phyloP scores from a whole-genome alignment of 106 monocot genomes.

The Apostasia shenzhenica region DNA sequence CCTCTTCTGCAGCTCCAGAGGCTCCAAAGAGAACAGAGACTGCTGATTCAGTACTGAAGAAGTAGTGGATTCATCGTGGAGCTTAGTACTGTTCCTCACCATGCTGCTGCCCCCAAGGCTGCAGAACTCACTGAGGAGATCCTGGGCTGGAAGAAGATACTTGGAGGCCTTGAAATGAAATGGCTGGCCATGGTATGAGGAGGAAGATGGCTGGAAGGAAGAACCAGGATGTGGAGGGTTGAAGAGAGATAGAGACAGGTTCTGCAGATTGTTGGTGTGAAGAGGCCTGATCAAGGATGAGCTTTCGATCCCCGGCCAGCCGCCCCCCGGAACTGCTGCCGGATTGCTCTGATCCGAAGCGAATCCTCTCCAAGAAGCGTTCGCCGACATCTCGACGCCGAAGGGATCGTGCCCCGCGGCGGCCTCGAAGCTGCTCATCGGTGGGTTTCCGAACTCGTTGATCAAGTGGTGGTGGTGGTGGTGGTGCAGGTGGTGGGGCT shows the following conservation, averaged over 20 bases:
- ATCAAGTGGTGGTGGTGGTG: not conserved
- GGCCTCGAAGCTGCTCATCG: conserved; percentile 20
- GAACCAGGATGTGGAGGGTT: conserved; percentile 3
- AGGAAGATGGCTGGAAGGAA: not conserved
- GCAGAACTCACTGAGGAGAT: conserved; percentile 55
- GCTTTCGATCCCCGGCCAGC: conserved; percentile 2
- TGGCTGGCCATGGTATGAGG: not conserved
- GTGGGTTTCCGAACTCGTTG: conserved; percentile 16
- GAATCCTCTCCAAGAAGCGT: conserved; percentile 8
- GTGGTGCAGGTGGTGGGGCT: not conserved
- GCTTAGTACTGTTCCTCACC: not conserved
- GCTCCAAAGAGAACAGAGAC: conserved; percentile 41
- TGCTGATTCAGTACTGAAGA: not conserved
- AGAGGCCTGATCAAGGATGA: not conserved
- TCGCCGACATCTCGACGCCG: conserved; percentile 4
- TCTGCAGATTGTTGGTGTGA: not conserved
- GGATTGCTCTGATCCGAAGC: not conserved
- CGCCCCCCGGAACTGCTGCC: not conserved
- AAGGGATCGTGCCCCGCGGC: conserved; percentile 9
- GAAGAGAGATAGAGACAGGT: conserved; percentile 21
- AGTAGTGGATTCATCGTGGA: not conserved
- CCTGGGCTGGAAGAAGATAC: conserved; percentile 42
- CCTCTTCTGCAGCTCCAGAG: conserved; percentile 48
- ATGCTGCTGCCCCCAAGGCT: conserved; percentile 17
- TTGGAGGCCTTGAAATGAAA: conserved; percentile 31